These are phyloP conservation scores for Amanita muscaria DNA, from an alignment of 768 basidiomycete genomes.

Conservation along the genomic window DNA sequence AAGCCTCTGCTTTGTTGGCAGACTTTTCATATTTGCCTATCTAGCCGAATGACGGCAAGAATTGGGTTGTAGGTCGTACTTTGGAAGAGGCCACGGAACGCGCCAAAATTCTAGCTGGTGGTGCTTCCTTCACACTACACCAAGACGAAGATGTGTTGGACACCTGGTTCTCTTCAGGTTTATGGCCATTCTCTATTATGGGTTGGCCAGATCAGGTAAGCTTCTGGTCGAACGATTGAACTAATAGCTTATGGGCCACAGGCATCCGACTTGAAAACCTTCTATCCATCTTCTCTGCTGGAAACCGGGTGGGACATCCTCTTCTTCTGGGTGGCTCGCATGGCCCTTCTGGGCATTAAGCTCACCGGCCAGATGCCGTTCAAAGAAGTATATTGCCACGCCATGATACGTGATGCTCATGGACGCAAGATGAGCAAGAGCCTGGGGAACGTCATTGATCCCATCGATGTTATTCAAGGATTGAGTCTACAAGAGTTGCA, in stretches of 20 bases:
- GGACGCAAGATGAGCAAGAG: slow-evolving; percentile 99
- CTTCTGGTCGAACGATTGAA: background rate
- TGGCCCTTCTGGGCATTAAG: slow-evolving; percentile 87
- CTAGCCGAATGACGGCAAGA: slow-evolving; percentile 58
- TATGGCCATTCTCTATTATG: slow-evolving; percentile 97
- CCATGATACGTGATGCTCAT: slow-evolving; percentile 98
- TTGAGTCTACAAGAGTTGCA: slow-evolving; percentile 72
- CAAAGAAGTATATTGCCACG: slow-evolving; percentile 92
- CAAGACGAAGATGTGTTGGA: slow-evolving; percentile 98
- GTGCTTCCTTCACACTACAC: slow-evolving; percentile 61
- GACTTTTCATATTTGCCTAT: background rate
- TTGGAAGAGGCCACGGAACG: slow-evolving; percentile 69
- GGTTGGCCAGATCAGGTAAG: slow-evolving; percentile 92
- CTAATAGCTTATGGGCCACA: slow-evolving; percentile 18
- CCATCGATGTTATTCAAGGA: slow-evolving; percentile 90
- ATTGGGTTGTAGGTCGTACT: slow-evolving; percentile 89
- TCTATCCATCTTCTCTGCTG: slow-evolving; percentile 85
- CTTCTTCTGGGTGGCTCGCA: slow-evolving; percentile 99
- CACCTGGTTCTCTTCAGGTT: slow-evolving; percentile 97
- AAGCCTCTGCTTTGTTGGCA: background rate
- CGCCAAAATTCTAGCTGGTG: slow-evolving; percentile 60
- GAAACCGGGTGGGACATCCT: slow-evolving; percentile 99
- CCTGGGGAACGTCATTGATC: slow-evolving; percentile 96
- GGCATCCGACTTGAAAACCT: slow-evolving; percentile 71
- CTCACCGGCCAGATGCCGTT: slow-evolving; percentile 92